Percentiles rank a stretch among this genome's conserved stretches.
phyloP scores from a whole-genome alignment of 106 monocot genomes.

The Acorus calamus region DNA sequence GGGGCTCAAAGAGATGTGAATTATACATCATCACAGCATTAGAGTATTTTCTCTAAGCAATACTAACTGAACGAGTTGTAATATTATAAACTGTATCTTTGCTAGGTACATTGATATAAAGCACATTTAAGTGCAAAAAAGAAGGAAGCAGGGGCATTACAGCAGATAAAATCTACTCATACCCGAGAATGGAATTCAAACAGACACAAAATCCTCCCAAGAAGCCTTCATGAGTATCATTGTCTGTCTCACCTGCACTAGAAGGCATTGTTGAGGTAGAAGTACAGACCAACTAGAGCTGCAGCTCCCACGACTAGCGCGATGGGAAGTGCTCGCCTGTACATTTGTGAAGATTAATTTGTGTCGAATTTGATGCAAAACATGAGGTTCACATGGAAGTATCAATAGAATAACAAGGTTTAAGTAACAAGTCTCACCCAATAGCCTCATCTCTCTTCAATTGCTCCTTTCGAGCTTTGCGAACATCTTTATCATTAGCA shows the following conservation, averaged over 20 bases:
- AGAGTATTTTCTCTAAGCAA: too few relatives aligned
- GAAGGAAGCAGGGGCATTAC: too few relatives aligned
- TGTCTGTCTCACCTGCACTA: slow-evolving; percentile 2
- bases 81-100: too few relatives aligned
- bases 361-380: background rate
- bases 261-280: slow-evolving; percentile 73
- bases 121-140: too few relatives aligned
- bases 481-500: slow-evolving; percentile 31
- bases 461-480: slow-evolving; percentile 55
- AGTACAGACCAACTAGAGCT: slow-evolving; percentile 70
- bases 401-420: background rate
- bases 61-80: too few relatives aligned
- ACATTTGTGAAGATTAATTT: background rate
- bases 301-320: slow-evolving; percentile 46
- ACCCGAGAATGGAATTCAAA: too few relatives aligned
- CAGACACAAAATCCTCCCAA: too few relatives aligned
- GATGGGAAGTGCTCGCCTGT: slow-evolving; percentile 66
- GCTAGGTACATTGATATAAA: too few relatives aligned
- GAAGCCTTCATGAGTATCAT: too few relatives aligned
- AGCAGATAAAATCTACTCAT: too few relatives aligned
- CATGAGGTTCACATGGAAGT: background rate
- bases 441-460: slow-evolving; percentile 54
- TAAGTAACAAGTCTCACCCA: slow-evolving; percentile 23
- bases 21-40: too few relatives aligned
- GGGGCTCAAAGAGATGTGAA: too few relatives aligned